A percentile compares a stretch with the other conserved stretches of the same genome.
Conservation (phyloP, 768 basidiomycete genomes). For the Mycena sanguinolenta region DNA sequence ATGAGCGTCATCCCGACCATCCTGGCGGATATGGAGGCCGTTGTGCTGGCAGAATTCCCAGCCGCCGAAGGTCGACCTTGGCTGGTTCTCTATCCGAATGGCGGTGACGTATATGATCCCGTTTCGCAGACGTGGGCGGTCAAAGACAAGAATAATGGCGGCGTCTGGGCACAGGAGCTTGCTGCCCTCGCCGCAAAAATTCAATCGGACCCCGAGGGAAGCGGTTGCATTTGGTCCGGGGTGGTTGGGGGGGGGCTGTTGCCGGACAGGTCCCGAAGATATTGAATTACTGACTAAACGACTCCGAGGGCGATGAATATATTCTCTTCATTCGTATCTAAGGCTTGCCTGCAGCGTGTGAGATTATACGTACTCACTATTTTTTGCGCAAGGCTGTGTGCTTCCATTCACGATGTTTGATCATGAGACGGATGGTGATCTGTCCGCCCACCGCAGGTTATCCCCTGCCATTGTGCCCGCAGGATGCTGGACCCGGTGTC, state of each 20-base stretch:
- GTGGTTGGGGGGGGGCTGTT: constrained; percentile 80
- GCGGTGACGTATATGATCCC: constrained; percentile 68
- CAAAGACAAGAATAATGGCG: constrained; percentile 4
- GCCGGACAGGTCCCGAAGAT: constrained; percentile 69
- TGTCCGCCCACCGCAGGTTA: too few species aligned
- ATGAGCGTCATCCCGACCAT: constrained; percentile 58
- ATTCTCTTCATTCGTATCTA: not conserved
- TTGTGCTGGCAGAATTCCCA: constrained; percentile 28
- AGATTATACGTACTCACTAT: too few species aligned
- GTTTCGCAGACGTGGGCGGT: constrained; percentile 58
- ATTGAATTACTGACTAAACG: constrained; percentile 49
- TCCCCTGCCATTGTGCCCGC: too few species aligned
- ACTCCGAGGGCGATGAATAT: not conserved
- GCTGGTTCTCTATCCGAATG: constrained; percentile 82
- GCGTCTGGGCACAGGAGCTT: constrained; percentile 26
- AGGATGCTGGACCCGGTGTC: constrained; percentile 4
- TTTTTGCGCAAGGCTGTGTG: too few species aligned
- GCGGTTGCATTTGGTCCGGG: constrained; percentile 56
- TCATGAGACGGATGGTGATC: too few species aligned
- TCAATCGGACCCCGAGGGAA: not conserved
- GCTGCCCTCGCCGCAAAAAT: constrained; percentile 12
- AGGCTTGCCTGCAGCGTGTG: too few species aligned
- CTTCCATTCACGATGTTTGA: too few species aligned
- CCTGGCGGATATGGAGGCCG: constrained; percentile 52
- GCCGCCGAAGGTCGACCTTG: constrained; percentile 53